Conservation (phyloP, 2,329 filamentous ascomycete genomes). For the Botrytis byssoidea region DNA sequence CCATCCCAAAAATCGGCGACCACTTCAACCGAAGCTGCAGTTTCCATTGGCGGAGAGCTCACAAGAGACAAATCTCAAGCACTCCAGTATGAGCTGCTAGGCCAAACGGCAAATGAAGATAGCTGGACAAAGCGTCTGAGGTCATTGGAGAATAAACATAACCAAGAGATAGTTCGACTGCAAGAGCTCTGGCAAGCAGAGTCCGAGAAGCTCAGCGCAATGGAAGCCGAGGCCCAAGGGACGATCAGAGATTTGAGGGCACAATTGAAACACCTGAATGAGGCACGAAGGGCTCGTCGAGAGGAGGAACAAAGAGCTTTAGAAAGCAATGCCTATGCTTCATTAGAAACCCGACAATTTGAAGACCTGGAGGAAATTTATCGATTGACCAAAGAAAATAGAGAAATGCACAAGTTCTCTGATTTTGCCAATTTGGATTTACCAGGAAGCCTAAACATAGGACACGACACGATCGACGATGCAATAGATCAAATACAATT, state of each 20-base stretch:
- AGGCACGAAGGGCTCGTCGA: background rate
- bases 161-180: background rate
- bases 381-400: conserved; percentile 9
- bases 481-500: conserved; percentile 20
- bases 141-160: background rate
- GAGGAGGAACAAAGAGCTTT: background rate
- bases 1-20: background rate
- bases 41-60: background rate
- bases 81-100: too few relatives aligned
- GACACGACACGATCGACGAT: background rate
- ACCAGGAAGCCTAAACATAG: background rate
- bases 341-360: background rate
- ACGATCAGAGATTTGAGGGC: conserved; percentile 2
- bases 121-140: background rate
- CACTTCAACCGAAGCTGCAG: background rate
- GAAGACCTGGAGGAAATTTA: background rate
- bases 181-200: conserved; percentile 17
- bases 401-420: background rate
- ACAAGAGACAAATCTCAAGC: background rate
- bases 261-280: conserved; percentile 1
- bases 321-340: background rate
- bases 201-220: background rate
- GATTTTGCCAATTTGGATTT: background rate
- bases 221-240: background rate
- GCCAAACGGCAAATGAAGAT: background rate